Evolutionary conservation across 2,329 filamentous ascomycete genomes (phyloP), one percentile per base, ranked within the genome.

Genomic region (Diaporthe longicolla): DNA sequence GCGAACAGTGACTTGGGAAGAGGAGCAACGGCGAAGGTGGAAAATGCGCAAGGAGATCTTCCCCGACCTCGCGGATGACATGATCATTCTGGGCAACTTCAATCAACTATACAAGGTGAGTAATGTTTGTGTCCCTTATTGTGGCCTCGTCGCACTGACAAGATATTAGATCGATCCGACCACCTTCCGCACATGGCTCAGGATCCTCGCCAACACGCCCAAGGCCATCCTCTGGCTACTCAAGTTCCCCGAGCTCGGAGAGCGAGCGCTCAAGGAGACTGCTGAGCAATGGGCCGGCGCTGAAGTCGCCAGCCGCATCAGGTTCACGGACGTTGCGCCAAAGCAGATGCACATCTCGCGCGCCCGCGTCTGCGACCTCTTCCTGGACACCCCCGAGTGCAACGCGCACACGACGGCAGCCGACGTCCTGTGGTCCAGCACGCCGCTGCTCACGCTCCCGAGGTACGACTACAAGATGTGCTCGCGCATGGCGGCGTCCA

Each of bases 401-500:
- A 99, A 99, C 80, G 97, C 95, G 1, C 97, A 99, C 82, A 99
- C 97, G 0, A 99, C 97, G 1, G 97, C 97, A 2, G 97, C 97
- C 17, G 97, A 99, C 80, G 93, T 98, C 1, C 87, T 99, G 9
- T 99, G 97, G 97, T 97, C 94, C 70, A 97, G 95, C 78, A 98
- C 97, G 0, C 97, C 97, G 7, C 86, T 99, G 29, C 87, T 99
- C 37, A 99, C 97, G 0, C 87, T 97, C 40, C 95, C 97, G 15
- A 91, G 97, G 48, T 98, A 98, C 82, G 90, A 93, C 68, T 98
- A 98, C 85, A 99, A 99, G 84, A 99, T 99, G 97, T 99, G 97
- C 83, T 97, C 95, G 57, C 93, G 97, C 71, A 99, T 99, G 93
- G 97, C 96, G 9, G 95, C 97, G 9, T 98, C 95, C 15, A 98